Evolutionary conservation across 1,284 basidiomycete species (phyloP).

Genomic region (Termitomyces sp.): DNA sequence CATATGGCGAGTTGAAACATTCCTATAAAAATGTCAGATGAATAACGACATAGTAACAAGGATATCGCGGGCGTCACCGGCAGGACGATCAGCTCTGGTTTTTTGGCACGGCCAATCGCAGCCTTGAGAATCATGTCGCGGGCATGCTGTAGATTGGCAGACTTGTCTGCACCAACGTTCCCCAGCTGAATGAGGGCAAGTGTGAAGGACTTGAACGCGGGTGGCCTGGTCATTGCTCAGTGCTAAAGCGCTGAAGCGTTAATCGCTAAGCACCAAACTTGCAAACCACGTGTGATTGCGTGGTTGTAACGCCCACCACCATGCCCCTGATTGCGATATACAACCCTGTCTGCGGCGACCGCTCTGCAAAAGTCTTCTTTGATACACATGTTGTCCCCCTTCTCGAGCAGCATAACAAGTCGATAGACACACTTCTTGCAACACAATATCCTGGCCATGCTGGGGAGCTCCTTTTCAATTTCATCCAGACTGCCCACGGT

Average conservation of each 20-base stretch:
- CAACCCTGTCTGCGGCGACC: conserved; percentile 39
- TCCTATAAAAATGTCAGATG: conserved; percentile 51
- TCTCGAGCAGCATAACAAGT: conserved; percentile 39
- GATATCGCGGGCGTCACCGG: conserved; percentile 52
- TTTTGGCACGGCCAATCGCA: conserved; percentile 39
- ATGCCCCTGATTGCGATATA: conserved; percentile 47
- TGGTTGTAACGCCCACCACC: background rate
- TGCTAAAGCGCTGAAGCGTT: background rate
- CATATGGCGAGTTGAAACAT: conserved; percentile 98
- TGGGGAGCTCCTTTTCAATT: conserved; percentile 45
- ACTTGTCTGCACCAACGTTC: conserved; percentile 63
- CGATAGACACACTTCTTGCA: conserved; percentile 37
- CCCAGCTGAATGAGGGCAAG: conserved; percentile 87
- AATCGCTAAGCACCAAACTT: background rate
- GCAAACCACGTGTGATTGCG: no score
- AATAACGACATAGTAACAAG: background rate
- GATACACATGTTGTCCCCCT: conserved; percentile 59
- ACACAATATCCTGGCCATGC: conserved; percentile 59
- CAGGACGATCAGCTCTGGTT: conserved; percentile 81
- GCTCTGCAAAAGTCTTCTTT: conserved; percentile 42
- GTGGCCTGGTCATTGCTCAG: conserved; percentile 12
- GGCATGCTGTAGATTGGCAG: conserved; percentile 75
- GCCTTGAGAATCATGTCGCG: conserved; percentile 75
- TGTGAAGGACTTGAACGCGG: conserved; percentile 64
- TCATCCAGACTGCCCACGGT: conserved; percentile 27